Evolutionary conservation across 1,284 basidiomycete species (phyloP).

Genomic region (Sporisorium exsertum): DNA sequence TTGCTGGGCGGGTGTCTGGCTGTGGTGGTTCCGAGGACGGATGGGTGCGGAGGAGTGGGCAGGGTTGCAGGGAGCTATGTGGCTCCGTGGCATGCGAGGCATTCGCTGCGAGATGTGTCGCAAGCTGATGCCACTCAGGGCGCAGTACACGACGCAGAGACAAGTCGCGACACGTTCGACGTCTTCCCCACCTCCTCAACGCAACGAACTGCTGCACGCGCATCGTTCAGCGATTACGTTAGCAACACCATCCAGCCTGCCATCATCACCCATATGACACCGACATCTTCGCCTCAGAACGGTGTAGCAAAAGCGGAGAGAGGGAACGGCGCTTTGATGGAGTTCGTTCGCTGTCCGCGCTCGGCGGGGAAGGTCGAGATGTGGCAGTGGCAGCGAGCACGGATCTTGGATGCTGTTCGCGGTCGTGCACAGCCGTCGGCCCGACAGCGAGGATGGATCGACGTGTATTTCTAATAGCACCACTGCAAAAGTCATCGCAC

Average conservation of each 20-base stretch:
- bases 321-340: not conserved
- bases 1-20: constrained; percentile 23
- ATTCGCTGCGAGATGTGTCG: constrained; percentile 10
- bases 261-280: constrained; percentile 21
- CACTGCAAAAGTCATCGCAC: not conserved
- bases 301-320: not conserved
- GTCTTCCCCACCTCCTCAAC: constrained; percentile 1
- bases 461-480: constrained; percentile 32
- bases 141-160: not conserved
- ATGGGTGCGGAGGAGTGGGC: not conserved
- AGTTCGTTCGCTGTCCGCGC: constrained; percentile 27
- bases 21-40: constrained; percentile 5
- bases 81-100: constrained; percentile 25
- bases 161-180: constrained; percentile 19
- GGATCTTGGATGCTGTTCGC: constrained; percentile 34
- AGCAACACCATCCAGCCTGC: constrained; percentile 16
- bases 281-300: not conserved
- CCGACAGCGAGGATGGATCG: constrained; percentile 28
- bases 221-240: constrained; percentile 20
- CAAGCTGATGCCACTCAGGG: not conserved
- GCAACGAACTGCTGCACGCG: not conserved
- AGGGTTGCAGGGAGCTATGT: constrained; percentile 12
- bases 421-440: constrained; percentile 12
- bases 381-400: constrained; percentile 39
- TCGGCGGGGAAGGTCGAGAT: constrained; percentile 20